phyloP scores from a whole-genome alignment of 306 rosid genomes.

The Castanopsis chinensis region DNA sequence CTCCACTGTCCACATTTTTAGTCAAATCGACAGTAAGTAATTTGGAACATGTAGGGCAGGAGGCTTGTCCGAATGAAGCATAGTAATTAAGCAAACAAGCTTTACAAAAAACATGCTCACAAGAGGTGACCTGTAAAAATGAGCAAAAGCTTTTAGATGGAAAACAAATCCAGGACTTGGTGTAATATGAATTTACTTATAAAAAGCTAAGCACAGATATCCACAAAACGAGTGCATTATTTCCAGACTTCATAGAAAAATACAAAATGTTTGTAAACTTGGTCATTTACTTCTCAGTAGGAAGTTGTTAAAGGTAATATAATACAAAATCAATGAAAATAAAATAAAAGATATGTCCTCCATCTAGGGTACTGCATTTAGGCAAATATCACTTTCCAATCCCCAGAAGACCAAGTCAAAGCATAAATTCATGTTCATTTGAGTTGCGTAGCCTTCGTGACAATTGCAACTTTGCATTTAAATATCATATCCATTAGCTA shows the following conservation, averaged over 20 bases:
- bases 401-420: background rate
- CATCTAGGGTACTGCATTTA: too few species aligned
- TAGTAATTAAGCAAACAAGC: conserved; percentile 68
- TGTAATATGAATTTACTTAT: background rate
- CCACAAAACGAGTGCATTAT: background rate
- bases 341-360: too few species aligned
- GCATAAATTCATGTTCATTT: background rate
- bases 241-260: background rate
- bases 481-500: too few species aligned
- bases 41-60: conserved; percentile 87
- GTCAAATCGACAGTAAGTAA: conserved; percentile 75
- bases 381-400: background rate
- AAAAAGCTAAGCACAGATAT: background rate
- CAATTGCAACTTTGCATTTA: too few species aligned
- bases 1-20: conserved; percentile 35
- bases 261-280: background rate
- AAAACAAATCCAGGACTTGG: background rate
- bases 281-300: background rate
- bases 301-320: background rate
- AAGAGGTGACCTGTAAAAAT: conserved; percentile 70
- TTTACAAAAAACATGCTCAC: conserved; percentile 83
- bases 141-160: background rate
- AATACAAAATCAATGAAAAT: too few species aligned
- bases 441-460: too few species aligned
- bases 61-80: conserved; percentile 54